Conservation (phyloP, 306 rosid species). For the Glycine tomentella region DNA sequence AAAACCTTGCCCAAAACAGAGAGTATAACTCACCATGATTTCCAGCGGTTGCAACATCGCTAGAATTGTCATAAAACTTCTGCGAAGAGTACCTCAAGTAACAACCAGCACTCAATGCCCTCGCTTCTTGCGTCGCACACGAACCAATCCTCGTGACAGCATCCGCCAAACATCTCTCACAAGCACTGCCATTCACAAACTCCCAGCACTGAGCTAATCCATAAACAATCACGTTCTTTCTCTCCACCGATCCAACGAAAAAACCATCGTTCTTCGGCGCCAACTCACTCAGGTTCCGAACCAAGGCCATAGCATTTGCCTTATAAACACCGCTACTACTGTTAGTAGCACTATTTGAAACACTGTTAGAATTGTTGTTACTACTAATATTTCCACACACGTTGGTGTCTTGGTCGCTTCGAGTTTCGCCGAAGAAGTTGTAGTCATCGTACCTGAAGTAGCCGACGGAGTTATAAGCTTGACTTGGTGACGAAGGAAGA, state of each 20-base stretch:
- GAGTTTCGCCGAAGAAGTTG: conserved; percentile 60
- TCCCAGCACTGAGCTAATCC: conserved; percentile 90
- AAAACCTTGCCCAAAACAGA: background rate
- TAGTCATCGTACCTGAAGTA: conserved; percentile 66
- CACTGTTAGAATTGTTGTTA: background rate
- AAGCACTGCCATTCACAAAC: conserved; percentile 52
- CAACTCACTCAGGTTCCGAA: conserved; percentile 57
- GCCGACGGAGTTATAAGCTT: conserved; percentile 16
- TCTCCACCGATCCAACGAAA: conserved; percentile 48
- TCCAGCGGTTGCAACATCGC: conserved; percentile 1
- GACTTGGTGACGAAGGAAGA: too few species aligned
- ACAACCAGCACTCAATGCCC: conserved; percentile 74
- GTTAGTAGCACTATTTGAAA: too few species aligned
- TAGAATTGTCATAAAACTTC: conserved; percentile 65
- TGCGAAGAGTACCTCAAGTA: conserved; percentile 67
- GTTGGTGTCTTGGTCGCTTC: conserved; percentile 45
- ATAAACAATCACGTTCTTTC: conserved; percentile 54
- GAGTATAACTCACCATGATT: conserved; percentile 48
- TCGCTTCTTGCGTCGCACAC: conserved; percentile 67
- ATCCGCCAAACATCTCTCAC: conserved; percentile 58
- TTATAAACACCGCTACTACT: conserved; percentile 19
- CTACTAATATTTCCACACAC: conserved; percentile 57
- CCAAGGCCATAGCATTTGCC: conserved; percentile 57
- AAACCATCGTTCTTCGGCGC: conserved; percentile 64
- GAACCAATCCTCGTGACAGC: conserved; percentile 50